These are phyloP conservation scores for Auriscalpium microsporum DNA, from an alignment of 768 basidiomycete species.

Conservation along the genomic window DNA sequence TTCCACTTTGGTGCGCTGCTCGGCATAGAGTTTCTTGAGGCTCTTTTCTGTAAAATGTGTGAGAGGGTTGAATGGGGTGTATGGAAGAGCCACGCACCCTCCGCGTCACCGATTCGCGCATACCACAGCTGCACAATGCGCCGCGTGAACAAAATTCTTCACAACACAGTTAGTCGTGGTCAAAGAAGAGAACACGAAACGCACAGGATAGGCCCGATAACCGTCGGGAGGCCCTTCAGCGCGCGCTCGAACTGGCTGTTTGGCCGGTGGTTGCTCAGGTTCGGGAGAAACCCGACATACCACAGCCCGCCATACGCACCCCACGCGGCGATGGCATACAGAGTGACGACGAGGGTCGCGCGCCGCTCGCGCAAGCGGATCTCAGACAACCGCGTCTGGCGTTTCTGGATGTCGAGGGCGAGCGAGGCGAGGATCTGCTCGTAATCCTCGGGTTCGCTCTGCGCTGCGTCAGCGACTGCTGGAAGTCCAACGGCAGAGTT, in stretches of 20 bases:
- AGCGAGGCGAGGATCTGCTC: constrained; percentile 64
- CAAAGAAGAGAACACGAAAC: constrained; percentile 23
- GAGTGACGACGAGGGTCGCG: constrained; percentile 64
- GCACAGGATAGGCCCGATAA: constrained; percentile 73
- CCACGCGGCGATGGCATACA: constrained; percentile 74
- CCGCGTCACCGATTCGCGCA: constrained; percentile 65
- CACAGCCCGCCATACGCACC: constrained; percentile 62
- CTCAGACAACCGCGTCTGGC: constrained; percentile 67
- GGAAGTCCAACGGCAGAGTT: background rate
- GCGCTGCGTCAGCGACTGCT: background rate
- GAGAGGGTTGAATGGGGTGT: background rate
- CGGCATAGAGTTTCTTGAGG: constrained; percentile 60
- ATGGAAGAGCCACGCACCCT: constrained; percentile 44
- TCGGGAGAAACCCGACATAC: constrained; percentile 55
- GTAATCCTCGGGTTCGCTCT: constrained; percentile 64
- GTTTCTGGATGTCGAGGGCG: constrained; percentile 60
- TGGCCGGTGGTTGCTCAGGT: constrained; percentile 22
- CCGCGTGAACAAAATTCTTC: constrained; percentile 65
- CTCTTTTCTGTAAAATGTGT: constrained; percentile 47
- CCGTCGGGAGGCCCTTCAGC: constrained; percentile 46
- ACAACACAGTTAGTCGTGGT: background rate
- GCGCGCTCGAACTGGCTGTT: constrained; percentile 31
- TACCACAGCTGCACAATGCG: constrained; percentile 84
- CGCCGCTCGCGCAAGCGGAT: constrained; percentile 81
- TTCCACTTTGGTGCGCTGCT: constrained; percentile 80